phyloP scores from a whole-genome alignment of 306 rosid genomes.

The Citrullus amarus region DNA sequence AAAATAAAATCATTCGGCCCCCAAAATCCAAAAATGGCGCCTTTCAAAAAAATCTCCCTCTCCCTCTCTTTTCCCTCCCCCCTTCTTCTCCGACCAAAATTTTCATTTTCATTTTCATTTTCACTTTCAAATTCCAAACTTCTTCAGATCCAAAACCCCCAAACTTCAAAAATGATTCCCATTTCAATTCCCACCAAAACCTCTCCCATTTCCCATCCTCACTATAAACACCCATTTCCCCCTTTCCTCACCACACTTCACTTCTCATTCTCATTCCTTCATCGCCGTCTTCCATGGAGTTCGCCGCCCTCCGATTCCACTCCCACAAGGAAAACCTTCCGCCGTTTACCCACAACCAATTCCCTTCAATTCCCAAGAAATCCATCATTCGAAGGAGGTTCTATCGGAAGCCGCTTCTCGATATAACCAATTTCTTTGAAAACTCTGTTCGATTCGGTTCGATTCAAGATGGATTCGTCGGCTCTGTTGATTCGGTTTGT shows the following conservation, averaged over 20 bases:
- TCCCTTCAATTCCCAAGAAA: not conserved
- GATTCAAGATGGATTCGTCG: not conserved
- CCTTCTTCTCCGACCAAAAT: not conserved
- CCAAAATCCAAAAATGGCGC: not conserved
- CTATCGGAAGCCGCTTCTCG: not conserved
- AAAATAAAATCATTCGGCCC: not conserved
- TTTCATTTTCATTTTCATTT: not conserved
- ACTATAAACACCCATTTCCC: not conserved
- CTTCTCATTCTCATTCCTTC: not conserved
- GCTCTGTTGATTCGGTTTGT: not conserved
- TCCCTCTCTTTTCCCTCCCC: not conserved
- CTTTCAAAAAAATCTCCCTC: not conserved
- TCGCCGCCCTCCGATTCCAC: not conserved
- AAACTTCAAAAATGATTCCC: not conserved
- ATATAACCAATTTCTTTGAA: not conserved
- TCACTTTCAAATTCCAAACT: not conserved
- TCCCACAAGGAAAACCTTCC: constrained; percentile 6
- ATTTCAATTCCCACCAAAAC: constrained; percentile 1
- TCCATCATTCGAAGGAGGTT: not conserved
- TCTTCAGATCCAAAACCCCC: not conserved
- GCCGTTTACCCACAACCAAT: not conserved
- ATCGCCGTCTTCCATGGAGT: not conserved
- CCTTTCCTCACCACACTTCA: not conserved
- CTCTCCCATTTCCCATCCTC: not conserved
- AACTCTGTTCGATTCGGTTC: not conserved